A percentile compares a stretch with the other conserved stretches of the same genome.
Evolutionary conservation across 2,329 filamentous ascomycete species (phyloP).

Genomic region (Zalaria sp.): DNA sequence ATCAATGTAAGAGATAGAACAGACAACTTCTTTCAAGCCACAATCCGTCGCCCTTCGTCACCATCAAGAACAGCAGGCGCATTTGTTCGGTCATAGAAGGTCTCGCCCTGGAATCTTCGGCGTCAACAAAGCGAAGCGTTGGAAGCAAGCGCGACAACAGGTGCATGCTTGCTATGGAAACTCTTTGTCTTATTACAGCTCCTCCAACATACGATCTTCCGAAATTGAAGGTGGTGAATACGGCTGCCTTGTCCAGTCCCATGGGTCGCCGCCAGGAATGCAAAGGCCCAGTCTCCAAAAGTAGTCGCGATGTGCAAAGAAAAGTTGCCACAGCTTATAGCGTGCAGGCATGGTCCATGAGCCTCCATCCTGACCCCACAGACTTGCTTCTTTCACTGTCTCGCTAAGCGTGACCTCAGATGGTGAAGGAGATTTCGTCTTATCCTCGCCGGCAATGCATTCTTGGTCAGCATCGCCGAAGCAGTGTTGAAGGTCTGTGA

Average conservation of each 20-base stretch:
- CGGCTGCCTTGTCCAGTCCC: conserved; percentile 1
- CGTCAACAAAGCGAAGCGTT: too few relatives aligned
- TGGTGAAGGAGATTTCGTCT: conserved; percentile 10
- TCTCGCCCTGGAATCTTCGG: too few relatives aligned
- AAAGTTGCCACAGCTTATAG: conserved; percentile 77
- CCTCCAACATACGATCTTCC: too few relatives aligned
- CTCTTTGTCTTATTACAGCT: too few relatives aligned
- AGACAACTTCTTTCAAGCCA: too few relatives aligned
- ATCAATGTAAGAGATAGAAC: too few relatives aligned
- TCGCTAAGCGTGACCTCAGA: neutral
- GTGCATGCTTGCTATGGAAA: too few relatives aligned
- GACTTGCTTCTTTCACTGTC: neutral
- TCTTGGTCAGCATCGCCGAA: conserved; percentile 52
- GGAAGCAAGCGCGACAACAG: too few relatives aligned
- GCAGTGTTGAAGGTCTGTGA: conserved; percentile 58
- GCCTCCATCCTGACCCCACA: neutral
- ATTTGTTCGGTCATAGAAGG: too few relatives aligned
- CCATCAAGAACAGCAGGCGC: too few relatives aligned
- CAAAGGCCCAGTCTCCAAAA: conserved; percentile 90
- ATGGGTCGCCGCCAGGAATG: conserved; percentile 39
- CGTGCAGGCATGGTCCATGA: conserved; percentile 27
- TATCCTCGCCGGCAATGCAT: conserved; percentile 54
- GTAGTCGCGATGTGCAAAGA: conserved; percentile 92
- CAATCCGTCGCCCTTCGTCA: too few relatives aligned
- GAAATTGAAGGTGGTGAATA: neutral